A percentile compares a stretch with the other conserved stretches of the same genome.
Evolutionary conservation across 1,284 basidiomycete genomes (phyloP).

Genomic region (Ganoderma boninense): DNA sequence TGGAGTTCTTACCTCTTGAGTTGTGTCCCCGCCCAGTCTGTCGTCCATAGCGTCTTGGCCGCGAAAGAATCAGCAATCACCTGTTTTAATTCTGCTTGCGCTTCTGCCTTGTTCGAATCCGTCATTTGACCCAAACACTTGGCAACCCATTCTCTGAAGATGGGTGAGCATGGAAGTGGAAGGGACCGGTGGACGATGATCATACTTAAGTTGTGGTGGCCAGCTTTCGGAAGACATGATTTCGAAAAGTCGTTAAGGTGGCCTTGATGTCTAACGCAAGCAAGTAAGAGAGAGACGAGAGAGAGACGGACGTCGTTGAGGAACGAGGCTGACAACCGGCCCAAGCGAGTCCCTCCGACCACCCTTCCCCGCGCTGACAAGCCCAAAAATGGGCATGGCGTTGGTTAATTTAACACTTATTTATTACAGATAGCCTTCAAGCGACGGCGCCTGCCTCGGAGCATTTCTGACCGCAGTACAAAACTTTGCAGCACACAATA

Average conservation of each 20-base stretch:
- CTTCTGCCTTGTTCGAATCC: slow-evolving; percentile 76
- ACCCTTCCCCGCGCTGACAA: neutral
- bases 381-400: neutral
- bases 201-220: slow-evolving; percentile 50
- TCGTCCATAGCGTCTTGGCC: slow-evolving; percentile 85
- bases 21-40: slow-evolving; percentile 86
- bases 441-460: neutral
- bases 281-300: slow-evolving; percentile 8
- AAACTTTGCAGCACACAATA: neutral
- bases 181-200: neutral
- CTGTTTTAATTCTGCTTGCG: slow-evolving; percentile 84
- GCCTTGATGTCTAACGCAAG: neutral
- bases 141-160: slow-evolving; percentile 82
- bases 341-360: neutral
- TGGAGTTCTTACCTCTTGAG: slow-evolving; percentile 70
- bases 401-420: neutral
- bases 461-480: neutral
- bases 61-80: slow-evolving; percentile 86
- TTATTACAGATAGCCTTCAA: neutral
- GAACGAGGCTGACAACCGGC: neutral
- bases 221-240: slow-evolving; percentile 47
- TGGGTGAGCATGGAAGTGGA: slow-evolving; percentile 14
- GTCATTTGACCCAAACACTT: slow-evolving; percentile 85
- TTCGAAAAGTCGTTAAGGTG: neutral
- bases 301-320: neutral